Evolutionary conservation across 2,329 filamentous ascomycete species (phyloP), one percentile per base, ranked within the genome.

Genomic region (Neonectria hederae): DNA sequence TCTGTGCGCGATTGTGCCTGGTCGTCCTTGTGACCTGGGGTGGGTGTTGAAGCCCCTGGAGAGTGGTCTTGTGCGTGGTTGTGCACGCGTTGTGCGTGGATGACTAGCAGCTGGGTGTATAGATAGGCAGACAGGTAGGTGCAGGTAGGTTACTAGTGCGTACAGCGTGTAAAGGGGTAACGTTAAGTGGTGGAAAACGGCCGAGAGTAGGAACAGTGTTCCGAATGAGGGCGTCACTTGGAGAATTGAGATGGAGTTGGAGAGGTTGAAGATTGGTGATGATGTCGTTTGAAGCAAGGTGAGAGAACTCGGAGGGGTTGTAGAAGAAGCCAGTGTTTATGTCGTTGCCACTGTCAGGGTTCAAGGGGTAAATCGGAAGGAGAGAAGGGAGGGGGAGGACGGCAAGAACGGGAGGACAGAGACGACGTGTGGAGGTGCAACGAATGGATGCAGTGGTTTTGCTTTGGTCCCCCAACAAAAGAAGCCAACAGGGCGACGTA

Each of bases 401-500:
- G 40, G 51, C 38, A 59, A 52, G 30, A 45, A 46, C 22, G 32
- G 28, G 57, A 53, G 52, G 54, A 30, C 30, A 48, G 59, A 51
- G 43, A 28, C 32, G 49, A 35, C 32, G 58, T 42, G 53, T 43
- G 59, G 53, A 57, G 35, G 46, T 53, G 54, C 38, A 54, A 54
- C 53, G 28, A 54, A 28, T 35, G 54, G 45, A 55, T 45, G 43
- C 38, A 28, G 51, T 56, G 26, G 26, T 52, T 54, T 28, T 62
- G 59, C 59, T 48, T 54, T 54, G 51, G 21, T 53, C 59, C 48
- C 59, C 60, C 54, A 63, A 55, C 55, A 63, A 63, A 63, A 63
- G 30, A 48, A n/a, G 49, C 55, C 43, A 49, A 14, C 48, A 26
- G 51, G 40, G 49, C 17, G 51, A 54, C 52, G 54, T 51, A 63